Evolutionary conservation across 305 asterid species (phyloP).

Genomic region (Coffea humblotiana): DNA sequence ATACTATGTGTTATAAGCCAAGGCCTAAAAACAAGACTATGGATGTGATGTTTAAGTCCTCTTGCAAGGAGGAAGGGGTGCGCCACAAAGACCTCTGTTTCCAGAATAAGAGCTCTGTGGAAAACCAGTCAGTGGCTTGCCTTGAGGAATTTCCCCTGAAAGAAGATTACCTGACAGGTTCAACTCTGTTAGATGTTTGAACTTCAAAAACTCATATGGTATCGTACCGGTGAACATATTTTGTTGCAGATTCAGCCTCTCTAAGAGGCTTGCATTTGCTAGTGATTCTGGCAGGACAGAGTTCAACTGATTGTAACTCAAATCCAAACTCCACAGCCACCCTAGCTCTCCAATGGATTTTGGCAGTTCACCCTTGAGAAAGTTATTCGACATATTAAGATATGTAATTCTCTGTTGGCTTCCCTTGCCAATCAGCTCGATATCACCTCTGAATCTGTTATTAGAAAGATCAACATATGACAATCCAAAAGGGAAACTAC

Average conservation of each 20-base stretch:
- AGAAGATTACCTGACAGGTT: conserved; percentile 57
- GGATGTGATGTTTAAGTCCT: neutral
- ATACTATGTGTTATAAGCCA: neutral
- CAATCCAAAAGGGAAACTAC: no score
- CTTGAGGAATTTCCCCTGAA: conserved; percentile 52
- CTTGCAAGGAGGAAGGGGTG: conserved; percentile 55
- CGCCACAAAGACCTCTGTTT: conserved; percentile 61
- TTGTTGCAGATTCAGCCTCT: no score
- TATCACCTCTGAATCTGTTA: no score
- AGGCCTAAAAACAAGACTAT: neutral
- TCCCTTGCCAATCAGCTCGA: no score
- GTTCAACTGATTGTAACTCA: conserved; percentile 46
- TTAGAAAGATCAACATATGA: no score
- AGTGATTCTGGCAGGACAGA: no score
- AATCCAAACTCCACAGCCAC: conserved; percentile 44
- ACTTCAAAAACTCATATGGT: conserved; percentile 43
- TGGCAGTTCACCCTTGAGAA: conserved; percentile 43
- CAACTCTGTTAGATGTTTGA: conserved; percentile 47
- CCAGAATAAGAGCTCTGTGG: conserved; percentile 44
- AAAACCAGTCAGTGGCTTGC: conserved; percentile 52
- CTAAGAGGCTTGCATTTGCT: no score
- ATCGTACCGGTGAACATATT: conserved; percentile 41
- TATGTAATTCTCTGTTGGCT: no score
- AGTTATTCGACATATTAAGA: conserved; percentile 12
- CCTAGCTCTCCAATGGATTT: conserved; percentile 35